phyloP scores from a whole-genome alignment of 331 rosid species.

The Quercus phellos region DNA sequence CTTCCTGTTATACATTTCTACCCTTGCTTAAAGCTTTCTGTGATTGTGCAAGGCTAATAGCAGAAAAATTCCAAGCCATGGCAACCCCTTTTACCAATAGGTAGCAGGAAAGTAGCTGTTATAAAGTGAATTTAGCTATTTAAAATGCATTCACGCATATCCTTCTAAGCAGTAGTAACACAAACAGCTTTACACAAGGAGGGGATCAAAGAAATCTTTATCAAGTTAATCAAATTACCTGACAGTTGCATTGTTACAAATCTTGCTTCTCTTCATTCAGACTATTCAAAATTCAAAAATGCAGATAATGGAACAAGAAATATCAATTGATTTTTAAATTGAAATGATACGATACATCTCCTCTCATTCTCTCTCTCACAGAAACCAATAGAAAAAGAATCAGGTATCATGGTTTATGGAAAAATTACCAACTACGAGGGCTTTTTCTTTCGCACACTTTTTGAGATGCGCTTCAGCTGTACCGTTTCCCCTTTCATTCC shows the following conservation, averaged over 20 bases:
- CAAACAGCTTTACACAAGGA: no score
- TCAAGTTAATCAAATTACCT: no score
- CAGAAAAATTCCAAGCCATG: conserved; percentile 5
- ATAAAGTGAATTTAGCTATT: not conserved
- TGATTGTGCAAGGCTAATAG: conserved; percentile 10
- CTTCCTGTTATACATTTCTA: conserved; percentile 1
- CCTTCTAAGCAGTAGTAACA: no score
- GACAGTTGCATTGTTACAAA: no score
- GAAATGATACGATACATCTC: not conserved
- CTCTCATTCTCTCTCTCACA: not conserved
- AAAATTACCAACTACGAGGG: conserved; percentile 36
- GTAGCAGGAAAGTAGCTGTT: conserved; percentile 1
- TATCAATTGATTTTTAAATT: not conserved
- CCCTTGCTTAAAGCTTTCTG: conserved; percentile 5
- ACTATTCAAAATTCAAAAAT: not conserved
- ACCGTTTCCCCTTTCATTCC: conserved; percentile 54
- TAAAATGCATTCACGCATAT: not conserved
- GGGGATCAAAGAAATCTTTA: no score
- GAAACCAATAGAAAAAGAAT: not conserved
- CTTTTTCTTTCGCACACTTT: conserved; percentile 53
- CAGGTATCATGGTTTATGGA: conserved; percentile 1
- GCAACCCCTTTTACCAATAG: not conserved
- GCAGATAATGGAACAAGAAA: not conserved
- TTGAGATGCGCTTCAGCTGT: conserved; percentile 52
- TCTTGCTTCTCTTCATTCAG: not conserved